These are phyloP conservation scores for Theileria parva DNA, from an alignment of 169 alveolate species.

Conservation along the genomic window DNA sequence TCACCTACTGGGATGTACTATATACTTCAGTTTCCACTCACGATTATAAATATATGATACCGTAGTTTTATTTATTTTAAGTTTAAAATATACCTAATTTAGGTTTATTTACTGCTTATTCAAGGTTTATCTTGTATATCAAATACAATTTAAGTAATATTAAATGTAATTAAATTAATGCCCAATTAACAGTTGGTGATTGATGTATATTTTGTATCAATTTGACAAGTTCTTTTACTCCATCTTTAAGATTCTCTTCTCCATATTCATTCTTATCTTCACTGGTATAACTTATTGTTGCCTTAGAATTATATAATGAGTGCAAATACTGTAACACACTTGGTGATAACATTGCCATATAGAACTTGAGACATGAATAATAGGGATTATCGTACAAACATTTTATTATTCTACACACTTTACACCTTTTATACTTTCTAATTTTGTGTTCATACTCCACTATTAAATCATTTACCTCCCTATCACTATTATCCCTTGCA, in stretches of 20 bases:
- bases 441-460: not conserved
- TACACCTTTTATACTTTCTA: not conserved
- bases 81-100: not conserved
- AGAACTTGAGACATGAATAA: conserved; percentile 24
- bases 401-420: not conserved
- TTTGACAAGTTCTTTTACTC: not conserved
- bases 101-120: not conserved
- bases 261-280: not conserved
- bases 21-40: not conserved
- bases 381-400: conserved; percentile 18
- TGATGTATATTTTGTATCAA: not conserved
- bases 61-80: not conserved
- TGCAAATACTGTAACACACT: conserved; percentile 26
- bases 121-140: not conserved
- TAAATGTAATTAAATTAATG: not conserved
- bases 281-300: not conserved
- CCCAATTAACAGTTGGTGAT: conserved; percentile 9
- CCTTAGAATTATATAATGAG: not conserved
- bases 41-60: not conserved
- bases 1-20: not conserved
- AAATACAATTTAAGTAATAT: not conserved
- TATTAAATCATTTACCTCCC: not conserved
- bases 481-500: not conserved
- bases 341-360: conserved; percentile 42
- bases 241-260: not conserved